Conservation (phyloP, 2,329 filamentous ascomycete species). For the Metarhizium guizhouense region DNA sequence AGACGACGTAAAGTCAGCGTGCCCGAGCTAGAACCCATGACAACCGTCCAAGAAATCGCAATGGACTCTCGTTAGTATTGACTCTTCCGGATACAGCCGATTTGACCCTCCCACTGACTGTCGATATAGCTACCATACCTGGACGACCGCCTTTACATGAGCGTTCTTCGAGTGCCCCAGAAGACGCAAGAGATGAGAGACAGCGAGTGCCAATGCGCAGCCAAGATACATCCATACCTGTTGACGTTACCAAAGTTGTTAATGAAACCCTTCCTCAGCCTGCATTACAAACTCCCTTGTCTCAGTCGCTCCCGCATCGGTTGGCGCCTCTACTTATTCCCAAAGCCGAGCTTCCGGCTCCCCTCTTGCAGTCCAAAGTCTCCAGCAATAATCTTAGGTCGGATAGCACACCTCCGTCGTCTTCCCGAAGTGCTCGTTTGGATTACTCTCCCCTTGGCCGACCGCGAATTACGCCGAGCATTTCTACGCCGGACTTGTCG, state of each 20-base stretch:
- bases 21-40: slow-evolving; percentile 58
- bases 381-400: slow-evolving; percentile 38
- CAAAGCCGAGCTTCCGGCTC: slow-evolving; percentile 2
- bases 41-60: slow-evolving; percentile 55
- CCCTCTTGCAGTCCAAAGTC: slow-evolving; percentile 21
- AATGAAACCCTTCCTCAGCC: slow-evolving; percentile 14
- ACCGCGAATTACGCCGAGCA: slow-evolving; percentile 28
- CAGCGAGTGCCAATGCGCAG: slow-evolving; percentile 7
- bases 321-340: slow-evolving; percentile 52
- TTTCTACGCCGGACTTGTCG: slow-evolving; percentile 27
- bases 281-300: slow-evolving; percentile 31
- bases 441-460: slow-evolving; percentile 39
- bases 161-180: slow-evolving; percentile 53
- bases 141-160: slow-evolving; percentile 56
- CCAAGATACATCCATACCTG: not conserved
- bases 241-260: slow-evolving; percentile 14
- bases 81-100: not conserved
- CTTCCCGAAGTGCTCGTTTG: slow-evolving; percentile 28
- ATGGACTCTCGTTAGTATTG: slow-evolving; percentile 60
- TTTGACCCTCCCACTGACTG: slow-evolving; percentile 10
- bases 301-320: slow-evolving; percentile 30
- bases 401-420: slow-evolving; percentile 29
- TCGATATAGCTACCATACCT: slow-evolving; percentile 51
- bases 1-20: slow-evolving; percentile 56
- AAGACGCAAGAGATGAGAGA: slow-evolving; percentile 4